Base-by-base conservation (phyloP, 1,139 yeast species). In the Scheffersomyces segobiensis region DNA sequence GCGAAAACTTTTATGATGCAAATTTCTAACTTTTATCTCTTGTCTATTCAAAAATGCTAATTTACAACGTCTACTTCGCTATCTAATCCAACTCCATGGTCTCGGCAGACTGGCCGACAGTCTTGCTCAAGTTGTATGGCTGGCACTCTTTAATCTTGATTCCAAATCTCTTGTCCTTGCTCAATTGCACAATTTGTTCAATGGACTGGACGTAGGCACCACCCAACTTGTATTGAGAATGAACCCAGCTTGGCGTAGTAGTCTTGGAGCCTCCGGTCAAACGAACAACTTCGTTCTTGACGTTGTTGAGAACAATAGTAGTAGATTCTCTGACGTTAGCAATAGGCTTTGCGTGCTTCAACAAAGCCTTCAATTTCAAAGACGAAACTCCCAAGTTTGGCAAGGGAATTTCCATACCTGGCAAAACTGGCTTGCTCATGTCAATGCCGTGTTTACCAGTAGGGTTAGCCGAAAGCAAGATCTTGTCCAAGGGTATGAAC, bases 171-270 rank as follows among this genome's bases (percentile, higher is more conserved):
- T 80, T 78, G 67, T 88, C 93, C 72, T 86, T 85, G 49, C 85
- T 76, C 67, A 88, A 75, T 62, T 83, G 81, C 56, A 84, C 81
- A 68, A 89, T 78, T 61, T 85, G 83, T 62, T 79, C 73, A 53
- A 87, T 80, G 56, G 84, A 82, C 58, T 80, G 84, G 39, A 80
- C 76, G 57, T 80, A 75, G 12, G 74, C 72, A 54, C 82, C 83
- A 54, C 79, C 71, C 59, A 89, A 73, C 70, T 85, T 84, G 74
- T 76, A 86, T 55, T 84, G 78, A 42, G 97, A 91, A 71, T 93
- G 97, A 55, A 91, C 89, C 93, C 96, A 93, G 64, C 93, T 87
- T 63, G 97, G 93, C 57, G 85, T 82, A 59, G 86, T 79, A 21
- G 87, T 81, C 65, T 83, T 81, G 52, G 78, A 72, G 54, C 97